Evolutionary conservation across 176 grass and related monocot species (phyloP), one percentile per base, ranked within the genome.

Genomic region (Aegilops umbellulata): DNA sequence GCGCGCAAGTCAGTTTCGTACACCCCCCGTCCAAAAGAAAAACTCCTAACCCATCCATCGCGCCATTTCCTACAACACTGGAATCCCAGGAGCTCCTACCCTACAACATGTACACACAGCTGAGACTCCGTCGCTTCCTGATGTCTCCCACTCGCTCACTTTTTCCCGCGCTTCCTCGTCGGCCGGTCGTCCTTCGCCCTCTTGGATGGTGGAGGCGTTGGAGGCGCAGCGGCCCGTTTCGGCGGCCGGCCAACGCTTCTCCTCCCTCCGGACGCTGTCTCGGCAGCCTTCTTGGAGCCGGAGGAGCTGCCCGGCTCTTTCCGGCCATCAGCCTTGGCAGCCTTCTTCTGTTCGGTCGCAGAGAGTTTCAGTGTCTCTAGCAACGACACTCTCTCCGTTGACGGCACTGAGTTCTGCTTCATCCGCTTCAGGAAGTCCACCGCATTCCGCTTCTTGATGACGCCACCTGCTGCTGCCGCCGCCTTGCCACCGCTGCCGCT

Each of bases 381-480:
- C 60, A 84, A 63, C 9, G 85, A 91, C 57, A 87, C 84, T 44
- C 85, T 82, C 86, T 86, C 90, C 3, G 91, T 86, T 8, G 89
- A 84, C 5, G 87, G 60, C 1, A 55, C 35, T 3, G 87, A 34
- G 24, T 77, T 89, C 64, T 92, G 88, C 26, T 93, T 98, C 83
- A 98, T 91, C 87, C 95, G 86, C 80, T 93, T 95, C 19, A 98
- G 85, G 69, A 98, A 98, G 80, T 93, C 71, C 46, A 90, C 91
- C 3, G 95, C 95, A 13, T 87, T 92, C 7, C 91, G 83, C 82
- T 95, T 98, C 80, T 93, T 98, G 2, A 82, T 80, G 1, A 86
- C 47, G 25, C 78, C 80, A 1, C 72, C 60, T 2, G 83, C 26
- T 11, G 86, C 36, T 0, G 66, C 82, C 2, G 34, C 1, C 23